Evolutionary conservation across 2,329 filamentous ascomycete genomes (phyloP), one percentile per base, ranked within the genome.

Genomic region (Claviceps humidiphila): DNA sequence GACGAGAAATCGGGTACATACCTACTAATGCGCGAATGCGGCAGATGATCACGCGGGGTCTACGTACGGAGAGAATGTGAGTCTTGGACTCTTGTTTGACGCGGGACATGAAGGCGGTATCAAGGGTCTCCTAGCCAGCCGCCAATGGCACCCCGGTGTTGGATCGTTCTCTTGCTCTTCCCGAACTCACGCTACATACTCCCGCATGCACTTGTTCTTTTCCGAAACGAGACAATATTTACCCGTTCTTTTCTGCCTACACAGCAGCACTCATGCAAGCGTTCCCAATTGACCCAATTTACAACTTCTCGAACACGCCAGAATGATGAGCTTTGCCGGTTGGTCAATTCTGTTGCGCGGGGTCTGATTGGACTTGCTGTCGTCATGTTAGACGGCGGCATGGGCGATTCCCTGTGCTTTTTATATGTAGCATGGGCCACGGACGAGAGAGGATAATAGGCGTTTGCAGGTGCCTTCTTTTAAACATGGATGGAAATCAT

Each of bases 351-450:
- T 48, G 34, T 50, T 48, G 54, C 45, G 51, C 52, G 39, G 57
- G 56, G 66, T 52, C 41, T 58, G 57, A 66, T 66, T 66, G 63
- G 63, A 51, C 56, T 34, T 11, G 30, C 30, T 42, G 41, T 22
- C 39, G 52, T 52, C 50, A 11, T 48, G 48, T 50, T 59, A 47
- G 11, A 51, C 53, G 52, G 56, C 61, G 58, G 60, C 61, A 65
- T 66, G 62, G 60, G 62, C 51, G 59, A 54, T 56, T 53, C 54
- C 30, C 55, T 58, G 56, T 62, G 63, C 64, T 66, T 34, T 66
- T 5, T 24, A 22, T 51, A 51, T 34, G 41, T 37, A 49, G 52
- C 45, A 51, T 41, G 40, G 49, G 30, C 7, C 40, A 52, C 42
- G 45, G 50, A 42, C 26, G 13, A 17, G 40, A 22, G 41, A 11